These are phyloP conservation scores for Nigrograna mackinnonii DNA, from an alignment of 2,329 filamentous ascomycete species.

Conservation along the genomic window DNA sequence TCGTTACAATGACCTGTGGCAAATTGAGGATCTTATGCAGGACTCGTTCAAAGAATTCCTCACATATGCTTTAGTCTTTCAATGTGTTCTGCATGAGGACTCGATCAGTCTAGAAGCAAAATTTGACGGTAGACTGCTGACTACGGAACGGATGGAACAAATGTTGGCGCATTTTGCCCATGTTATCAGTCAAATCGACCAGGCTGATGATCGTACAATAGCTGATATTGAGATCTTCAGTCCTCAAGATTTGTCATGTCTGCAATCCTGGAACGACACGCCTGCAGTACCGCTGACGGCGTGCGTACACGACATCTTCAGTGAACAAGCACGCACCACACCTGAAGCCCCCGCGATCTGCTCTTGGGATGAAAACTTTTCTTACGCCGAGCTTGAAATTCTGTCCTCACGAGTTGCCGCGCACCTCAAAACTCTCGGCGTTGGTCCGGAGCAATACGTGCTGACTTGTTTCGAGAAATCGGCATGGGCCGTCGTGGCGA, in stretches of 20 bases:
- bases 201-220: too few species aligned
- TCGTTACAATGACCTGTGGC: too few species aligned
- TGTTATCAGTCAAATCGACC: too few species aligned
- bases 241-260: too few species aligned
- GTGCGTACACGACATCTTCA: too few species aligned
- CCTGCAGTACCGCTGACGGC: too few species aligned
- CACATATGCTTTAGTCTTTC: slow-evolving; percentile 19
- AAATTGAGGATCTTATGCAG: too few species aligned
- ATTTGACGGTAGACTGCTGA: slow-evolving; percentile 17
- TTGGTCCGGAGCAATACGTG: too few species aligned
- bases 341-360: slow-evolving; percentile 7
- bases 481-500: not conserved
- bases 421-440: slow-evolving; percentile 6
- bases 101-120: slow-evolving; percentile 9
- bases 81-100: slow-evolving; percentile 12
- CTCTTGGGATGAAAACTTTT: slow-evolving; percentile 10
- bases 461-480: slow-evolving; percentile 1
- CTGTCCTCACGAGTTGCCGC: slow-evolving; percentile 9
- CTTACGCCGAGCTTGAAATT: slow-evolving; percentile 16
- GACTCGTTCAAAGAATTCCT: slow-evolving; percentile 20
- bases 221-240: too few species aligned
- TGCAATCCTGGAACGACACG: too few species aligned
- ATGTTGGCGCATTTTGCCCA: slow-evolving; percentile 19
- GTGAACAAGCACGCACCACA: too few species aligned
- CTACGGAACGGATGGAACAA: slow-evolving; percentile 11